Evolutionary conservation across 306 rosid genomes (phyloP).

Genomic region (Cicer pinnatifidum): DNA sequence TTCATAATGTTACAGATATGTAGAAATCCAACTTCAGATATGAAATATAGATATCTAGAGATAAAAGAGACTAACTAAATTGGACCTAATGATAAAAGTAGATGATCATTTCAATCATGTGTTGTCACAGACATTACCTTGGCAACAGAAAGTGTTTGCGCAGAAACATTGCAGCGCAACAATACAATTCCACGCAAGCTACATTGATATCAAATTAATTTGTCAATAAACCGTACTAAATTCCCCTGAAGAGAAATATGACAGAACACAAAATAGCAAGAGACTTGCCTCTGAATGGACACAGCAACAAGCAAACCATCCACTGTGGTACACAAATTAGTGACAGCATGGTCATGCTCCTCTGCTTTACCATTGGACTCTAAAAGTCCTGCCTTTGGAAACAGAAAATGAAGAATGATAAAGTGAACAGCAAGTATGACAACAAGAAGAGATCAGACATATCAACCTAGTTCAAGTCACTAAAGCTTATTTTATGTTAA

Average conservation of each 20-base stretch:
- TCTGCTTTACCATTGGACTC: conserved; percentile 62
- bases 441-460: conserved; percentile 23
- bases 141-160: conserved; percentile 59
- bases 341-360: conserved; percentile 65
- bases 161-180: conserved; percentile 63
- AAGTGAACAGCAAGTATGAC: conserved; percentile 44
- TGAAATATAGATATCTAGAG: neutral
- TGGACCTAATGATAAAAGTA: conserved; percentile 26
- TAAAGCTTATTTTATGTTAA: conserved; percentile 26
- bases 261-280: neutral
- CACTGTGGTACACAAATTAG: conserved; percentile 63
- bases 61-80: conserved; percentile 5
- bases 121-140: conserved; percentile 58
- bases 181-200: conserved; percentile 87
- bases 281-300: conserved; percentile 81
- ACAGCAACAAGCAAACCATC: conserved; percentile 79
- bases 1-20: neutral
- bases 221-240: conserved; percentile 31
- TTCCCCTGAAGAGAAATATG: conserved; percentile 22
- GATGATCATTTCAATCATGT: conserved; percentile 32
- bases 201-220: conserved; percentile 40
- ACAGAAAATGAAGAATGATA: conserved; percentile 42
- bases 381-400: conserved; percentile 81
- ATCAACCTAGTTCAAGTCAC: conserved; percentile 10
- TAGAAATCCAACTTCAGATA: conserved; percentile 33